Base-by-base conservation (phyloP, 2,329 filamentous ascomycete species). In the Cladophialophora exuberans region DNA sequence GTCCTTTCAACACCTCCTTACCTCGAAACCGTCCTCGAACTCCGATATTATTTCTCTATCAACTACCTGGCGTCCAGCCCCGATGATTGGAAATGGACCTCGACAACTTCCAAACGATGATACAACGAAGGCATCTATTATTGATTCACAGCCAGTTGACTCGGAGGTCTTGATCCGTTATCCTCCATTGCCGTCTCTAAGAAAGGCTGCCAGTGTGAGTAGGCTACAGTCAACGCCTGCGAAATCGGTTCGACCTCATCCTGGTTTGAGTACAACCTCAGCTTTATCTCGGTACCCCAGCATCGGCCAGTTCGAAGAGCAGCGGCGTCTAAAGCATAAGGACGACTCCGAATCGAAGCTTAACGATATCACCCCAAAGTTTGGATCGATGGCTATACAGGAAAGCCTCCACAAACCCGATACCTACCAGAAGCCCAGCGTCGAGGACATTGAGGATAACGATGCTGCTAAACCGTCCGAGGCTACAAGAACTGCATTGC, bases 81-180 rank as follows among this genome's bases (percentile, higher is more conserved):
- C n/a, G n/a, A n/a, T n/a, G n/a, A n/a, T n/a, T n/a, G n/a, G n/a
- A n/a, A n/a, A 18, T 6, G 26, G 20, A 15, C 26, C 26, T 15
- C 20, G 10, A 22, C 39, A 23, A 9, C 9, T 22, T 42, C 6
- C 22, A n/a, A 10, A 22, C 13, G 20, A 15, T 23, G 39, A 42
- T 25, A 42, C 18, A n/a, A n/a, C 22, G 6, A 42, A 42, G 22
- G 18, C 48, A 25, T 61, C 64, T 4, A 62, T 72, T 17, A 64
- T 70, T 46, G 70, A 73, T 54, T 57, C 66, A 35, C 60, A 66
- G n/a, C 64, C 63, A 48, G 64, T 65, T 22, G 68, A 70, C 18
- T 41, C 66, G 26, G 65, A 69, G 45, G 68, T 70, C 54, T 60
- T 65, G 18, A 63, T 67, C 42, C 69, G 64, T 22, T 72, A 70